A percentile compares a stretch with the other conserved stretches of the same genome.
These are phyloP conservation scores for Stentor coeruleus DNA, from an alignment of 73 alveolate species.

Conservation along the genomic window DNA sequence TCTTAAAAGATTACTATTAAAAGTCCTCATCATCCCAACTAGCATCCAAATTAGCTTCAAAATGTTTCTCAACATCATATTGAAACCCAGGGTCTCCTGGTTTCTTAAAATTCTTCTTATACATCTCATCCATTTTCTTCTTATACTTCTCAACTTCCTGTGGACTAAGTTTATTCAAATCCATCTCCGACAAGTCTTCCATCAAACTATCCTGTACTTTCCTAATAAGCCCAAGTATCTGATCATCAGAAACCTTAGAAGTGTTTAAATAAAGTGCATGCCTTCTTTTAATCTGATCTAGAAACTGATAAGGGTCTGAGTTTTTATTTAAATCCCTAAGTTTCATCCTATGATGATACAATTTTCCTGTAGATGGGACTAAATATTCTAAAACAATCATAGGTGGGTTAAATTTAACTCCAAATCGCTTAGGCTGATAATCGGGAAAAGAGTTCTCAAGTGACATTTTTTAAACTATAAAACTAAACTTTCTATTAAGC, in stretches of 20 bases:
- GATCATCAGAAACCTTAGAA: slow-evolving; percentile 42
- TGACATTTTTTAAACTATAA: no score
- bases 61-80: slow-evolving; percentile 84
- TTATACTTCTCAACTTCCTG: slow-evolving; percentile 58
- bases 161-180: slow-evolving; percentile 59
- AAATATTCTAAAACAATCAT: slow-evolving; percentile 84
- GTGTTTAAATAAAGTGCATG: slow-evolving; percentile 78
- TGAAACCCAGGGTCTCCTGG: slow-evolving; percentile 87
- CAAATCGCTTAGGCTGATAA: slow-evolving; percentile 87
- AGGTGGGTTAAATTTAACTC: slow-evolving; percentile 90
- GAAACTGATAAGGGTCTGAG: slow-evolving; percentile 63
- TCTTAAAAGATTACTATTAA: no score
- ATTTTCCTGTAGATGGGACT: slow-evolving; percentile 90
- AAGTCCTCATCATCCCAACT: slow-evolving; percentile 83
- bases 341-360: slow-evolving; percentile 95
- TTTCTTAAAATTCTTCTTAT: slow-evolving; percentile 66
- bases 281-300: slow-evolving; percentile 76
- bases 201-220: slow-evolving; percentile 17
- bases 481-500: no score
- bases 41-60: slow-evolving; percentile 61
- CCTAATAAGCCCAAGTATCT: slow-evolving; percentile 48
- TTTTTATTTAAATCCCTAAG: slow-evolving; percentile 67
- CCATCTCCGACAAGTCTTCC: slow-evolving; percentile 27
- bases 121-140: slow-evolving; percentile 79
- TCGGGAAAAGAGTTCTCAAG: slow-evolving; percentile 32